Conservation (phyloP, 1,284 basidiomycete species). For the Phellopilus nigrolimitatus region DNA sequence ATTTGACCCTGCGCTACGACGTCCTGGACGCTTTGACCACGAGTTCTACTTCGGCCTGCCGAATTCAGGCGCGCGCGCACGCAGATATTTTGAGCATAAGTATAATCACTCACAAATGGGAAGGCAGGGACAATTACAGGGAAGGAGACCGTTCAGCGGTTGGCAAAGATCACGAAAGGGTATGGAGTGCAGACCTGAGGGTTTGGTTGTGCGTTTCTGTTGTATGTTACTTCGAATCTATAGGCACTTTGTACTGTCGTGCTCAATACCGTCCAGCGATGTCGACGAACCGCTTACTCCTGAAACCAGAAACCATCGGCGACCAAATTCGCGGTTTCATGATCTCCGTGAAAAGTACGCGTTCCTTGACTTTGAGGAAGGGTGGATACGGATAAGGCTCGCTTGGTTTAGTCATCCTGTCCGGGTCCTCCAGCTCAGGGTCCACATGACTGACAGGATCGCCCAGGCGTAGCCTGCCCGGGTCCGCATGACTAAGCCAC, state of each 20-base stretch:
- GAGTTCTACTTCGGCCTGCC: slow-evolving; percentile 99
- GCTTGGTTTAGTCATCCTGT: too few species aligned
- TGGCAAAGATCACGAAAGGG: slow-evolving; percentile 92
- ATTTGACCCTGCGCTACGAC: slow-evolving; percentile 90
- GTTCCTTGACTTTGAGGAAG: too few species aligned
- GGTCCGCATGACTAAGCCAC: too few species aligned
- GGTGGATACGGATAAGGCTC: too few species aligned
- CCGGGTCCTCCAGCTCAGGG: too few species aligned
- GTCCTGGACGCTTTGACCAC: slow-evolving; percentile 95
- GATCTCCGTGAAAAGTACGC: slow-evolving; percentile 92
- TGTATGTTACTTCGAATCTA: slow-evolving; percentile 8
- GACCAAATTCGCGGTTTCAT: slow-evolving; percentile 93
- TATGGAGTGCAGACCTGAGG: slow-evolving; percentile 95
- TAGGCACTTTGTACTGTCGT: slow-evolving; percentile 94
- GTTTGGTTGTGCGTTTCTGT: slow-evolving; percentile 42
- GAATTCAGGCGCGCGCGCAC: slow-evolving; percentile 74
- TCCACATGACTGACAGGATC: too few species aligned
- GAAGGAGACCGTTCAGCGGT: slow-evolving; percentile 55
- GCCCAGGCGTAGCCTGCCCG: too few species aligned
- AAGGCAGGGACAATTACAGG: slow-evolving; percentile 65
- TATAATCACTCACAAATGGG: slow-evolving; percentile 91
- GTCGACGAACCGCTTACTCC: slow-evolving; percentile 78
- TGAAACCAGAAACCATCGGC: slow-evolving; percentile 84
- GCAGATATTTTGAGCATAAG: slow-evolving; percentile 89
- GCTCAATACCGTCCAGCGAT: slow-evolving; percentile 95